Conservation (phyloP, 1,284 basidiomycete genomes). For the Apiotrichum laibachii region DNA sequence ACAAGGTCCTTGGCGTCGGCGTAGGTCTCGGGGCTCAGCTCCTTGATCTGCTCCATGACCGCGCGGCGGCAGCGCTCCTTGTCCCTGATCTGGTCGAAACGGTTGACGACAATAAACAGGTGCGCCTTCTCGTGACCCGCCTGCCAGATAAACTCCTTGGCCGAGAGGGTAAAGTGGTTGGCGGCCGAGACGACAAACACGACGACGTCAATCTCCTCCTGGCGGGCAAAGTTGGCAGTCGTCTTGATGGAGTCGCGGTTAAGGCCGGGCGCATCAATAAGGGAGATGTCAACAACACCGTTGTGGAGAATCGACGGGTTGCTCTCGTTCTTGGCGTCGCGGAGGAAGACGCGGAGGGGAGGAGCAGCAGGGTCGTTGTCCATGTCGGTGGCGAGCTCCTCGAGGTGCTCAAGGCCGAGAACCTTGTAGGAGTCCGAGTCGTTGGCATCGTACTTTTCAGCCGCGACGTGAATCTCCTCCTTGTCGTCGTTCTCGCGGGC, state of each 20-base stretch:
- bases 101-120: conserved; percentile 95
- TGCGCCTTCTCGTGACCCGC: conserved; percentile 97
- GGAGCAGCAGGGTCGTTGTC: conserved; percentile 69
- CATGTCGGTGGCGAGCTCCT: conserved; percentile 67
- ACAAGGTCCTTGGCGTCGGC: conserved; percentile 90
- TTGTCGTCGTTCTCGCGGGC: conserved; percentile 69
- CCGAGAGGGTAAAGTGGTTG: conserved; percentile 97
- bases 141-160: conserved; percentile 89
- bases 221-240: conserved; percentile 90
- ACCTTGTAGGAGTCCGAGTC: conserved; percentile 76
- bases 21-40: conserved; percentile 86
- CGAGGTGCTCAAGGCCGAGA: conserved; percentile 67
- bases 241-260: conserved; percentile 96
- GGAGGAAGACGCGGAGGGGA: conserved; percentile 79
- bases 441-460: conserved; percentile 64
- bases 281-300: conserved; percentile 93
- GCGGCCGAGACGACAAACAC: conserved; percentile 98
- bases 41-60: conserved; percentile 91
- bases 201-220: conserved; percentile 98
- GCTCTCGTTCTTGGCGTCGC: conserved; percentile 63
- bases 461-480: conserved; percentile 50
- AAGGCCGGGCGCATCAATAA: conserved; percentile 96
- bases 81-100: conserved; percentile 92
- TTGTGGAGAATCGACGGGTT: conserved; percentile 87
- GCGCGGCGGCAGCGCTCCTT: conserved; percentile 87